Evolutionary conservation across 2,329 filamentous ascomycete species (phyloP).

Genomic region (Apiospora phragmitis): DNA sequence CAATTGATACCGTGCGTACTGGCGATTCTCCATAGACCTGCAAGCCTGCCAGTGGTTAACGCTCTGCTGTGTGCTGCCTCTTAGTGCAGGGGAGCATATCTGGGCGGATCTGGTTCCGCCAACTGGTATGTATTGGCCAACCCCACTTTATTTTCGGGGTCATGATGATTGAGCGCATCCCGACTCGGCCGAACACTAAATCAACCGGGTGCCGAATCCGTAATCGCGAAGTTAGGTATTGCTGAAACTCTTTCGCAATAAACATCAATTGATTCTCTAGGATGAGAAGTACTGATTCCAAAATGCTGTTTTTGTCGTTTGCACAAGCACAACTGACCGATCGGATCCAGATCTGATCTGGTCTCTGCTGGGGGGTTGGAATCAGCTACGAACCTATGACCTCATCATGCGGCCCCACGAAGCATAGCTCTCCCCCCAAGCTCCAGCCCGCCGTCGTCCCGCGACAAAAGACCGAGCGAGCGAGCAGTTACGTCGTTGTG

Average conservation of each 20-base stretch:
- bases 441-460: background rate
- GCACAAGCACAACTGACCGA: background rate
- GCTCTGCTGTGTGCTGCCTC: too few species aligned
- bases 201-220: background rate
- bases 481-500: constrained; percentile 10
- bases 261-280: background rate
- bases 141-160: background rate
- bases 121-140: background rate
- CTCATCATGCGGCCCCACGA: constrained; percentile 8
- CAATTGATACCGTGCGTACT: too few species aligned
- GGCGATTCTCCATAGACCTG: background rate
- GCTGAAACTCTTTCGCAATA: background rate
- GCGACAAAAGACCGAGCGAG: background rate
- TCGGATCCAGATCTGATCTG: background rate
- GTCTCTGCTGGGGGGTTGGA: background rate
- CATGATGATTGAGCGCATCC: background rate
- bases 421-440: background rate
- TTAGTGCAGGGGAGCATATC: background rate
- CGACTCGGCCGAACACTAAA: background rate
- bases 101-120: background rate
- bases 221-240: background rate
- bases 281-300: background rate
- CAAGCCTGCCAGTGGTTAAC: background rate
- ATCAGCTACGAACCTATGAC: background rate
- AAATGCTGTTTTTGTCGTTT: background rate